Evolutionary conservation across 179 eudicot species (phyloP).

Genomic region (Sideroxylon spinosum): DNA sequence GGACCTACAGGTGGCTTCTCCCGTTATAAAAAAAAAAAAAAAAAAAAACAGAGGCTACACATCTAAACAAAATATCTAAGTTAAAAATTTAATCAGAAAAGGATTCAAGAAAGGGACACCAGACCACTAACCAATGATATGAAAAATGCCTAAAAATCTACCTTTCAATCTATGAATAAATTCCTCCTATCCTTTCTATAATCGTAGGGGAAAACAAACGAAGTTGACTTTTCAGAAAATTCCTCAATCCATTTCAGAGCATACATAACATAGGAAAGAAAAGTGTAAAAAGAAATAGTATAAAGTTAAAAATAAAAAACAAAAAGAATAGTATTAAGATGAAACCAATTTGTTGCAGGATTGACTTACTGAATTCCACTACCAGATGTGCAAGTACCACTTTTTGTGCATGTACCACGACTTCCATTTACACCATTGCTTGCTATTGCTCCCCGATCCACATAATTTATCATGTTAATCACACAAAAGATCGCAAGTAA

Average conservation of each 20-base stretch:
- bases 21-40: no score
- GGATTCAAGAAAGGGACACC: neutral
- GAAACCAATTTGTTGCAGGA: neutral
- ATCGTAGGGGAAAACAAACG: neutral
- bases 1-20: no score
- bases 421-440: slow-evolving; percentile 95
- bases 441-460: slow-evolving; percentile 94
- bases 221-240: neutral
- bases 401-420: slow-evolving; percentile 44
- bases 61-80: neutral
- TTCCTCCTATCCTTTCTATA: neutral
- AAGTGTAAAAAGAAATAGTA: neutral
- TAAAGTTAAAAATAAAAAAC: neutral
- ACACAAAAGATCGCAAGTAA: slow-evolving; percentile 71
- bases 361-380: slow-evolving; percentile 90
- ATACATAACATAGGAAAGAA: neutral
- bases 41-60: neutral
- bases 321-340: neutral
- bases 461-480: slow-evolving; percentile 75
- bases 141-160: slow-evolving; percentile 8
- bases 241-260: neutral
- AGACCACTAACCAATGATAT: neutral
- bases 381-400: slow-evolving; percentile 68
- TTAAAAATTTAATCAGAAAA: neutral
- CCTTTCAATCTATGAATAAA: neutral